Evolutionary conservation across 306 rosid genomes (phyloP).

Genomic region (Delonix regia): DNA sequence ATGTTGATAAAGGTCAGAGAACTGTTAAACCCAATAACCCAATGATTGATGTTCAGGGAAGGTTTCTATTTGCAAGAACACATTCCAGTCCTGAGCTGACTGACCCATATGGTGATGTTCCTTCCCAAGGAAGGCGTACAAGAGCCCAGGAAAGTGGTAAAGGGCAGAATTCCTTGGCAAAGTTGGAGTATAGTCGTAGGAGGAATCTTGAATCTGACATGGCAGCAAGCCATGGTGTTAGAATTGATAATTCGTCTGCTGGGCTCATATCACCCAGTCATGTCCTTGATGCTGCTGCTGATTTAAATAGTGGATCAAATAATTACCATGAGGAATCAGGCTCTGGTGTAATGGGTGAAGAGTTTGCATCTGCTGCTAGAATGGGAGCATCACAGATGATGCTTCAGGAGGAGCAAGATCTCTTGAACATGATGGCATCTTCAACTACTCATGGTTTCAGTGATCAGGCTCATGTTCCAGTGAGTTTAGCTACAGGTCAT

Average conservation of each 20-base stretch:
- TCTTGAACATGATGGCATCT: constrained; percentile 70
- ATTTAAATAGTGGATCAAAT: constrained; percentile 49
- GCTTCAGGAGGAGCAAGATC: constrained; percentile 86
- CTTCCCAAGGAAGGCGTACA: constrained; percentile 50
- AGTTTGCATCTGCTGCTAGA: constrained; percentile 56
- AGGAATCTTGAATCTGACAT: constrained; percentile 51
- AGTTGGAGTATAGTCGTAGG: constrained; percentile 52
- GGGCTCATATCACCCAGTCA: constrained; percentile 42
- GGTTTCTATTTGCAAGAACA: constrained; percentile 74
- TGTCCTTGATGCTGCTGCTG: constrained; percentile 47
- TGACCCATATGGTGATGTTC: constrained; percentile 62
- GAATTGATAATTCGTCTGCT: constrained; percentile 50
- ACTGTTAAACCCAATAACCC: constrained; percentile 46
- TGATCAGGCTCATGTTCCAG: constrained; percentile 62
- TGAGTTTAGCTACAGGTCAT: constrained; percentile 61
- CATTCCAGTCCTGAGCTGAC: constrained; percentile 87
- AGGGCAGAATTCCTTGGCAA: constrained; percentile 42
- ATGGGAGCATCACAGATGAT: constrained; percentile 57
- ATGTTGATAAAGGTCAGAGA: constrained; percentile 51
- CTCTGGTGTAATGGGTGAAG: constrained; percentile 54
- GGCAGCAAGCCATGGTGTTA: constrained; percentile 44
- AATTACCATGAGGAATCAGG: constrained; percentile 56
- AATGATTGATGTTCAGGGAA: constrained; percentile 58
- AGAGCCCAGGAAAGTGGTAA: constrained; percentile 58
- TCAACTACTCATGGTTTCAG: constrained; percentile 53